These are phyloP conservation scores for Plasmodium malariae DNA, from an alignment of 169 alveolate species.

Conservation along the genomic window DNA sequence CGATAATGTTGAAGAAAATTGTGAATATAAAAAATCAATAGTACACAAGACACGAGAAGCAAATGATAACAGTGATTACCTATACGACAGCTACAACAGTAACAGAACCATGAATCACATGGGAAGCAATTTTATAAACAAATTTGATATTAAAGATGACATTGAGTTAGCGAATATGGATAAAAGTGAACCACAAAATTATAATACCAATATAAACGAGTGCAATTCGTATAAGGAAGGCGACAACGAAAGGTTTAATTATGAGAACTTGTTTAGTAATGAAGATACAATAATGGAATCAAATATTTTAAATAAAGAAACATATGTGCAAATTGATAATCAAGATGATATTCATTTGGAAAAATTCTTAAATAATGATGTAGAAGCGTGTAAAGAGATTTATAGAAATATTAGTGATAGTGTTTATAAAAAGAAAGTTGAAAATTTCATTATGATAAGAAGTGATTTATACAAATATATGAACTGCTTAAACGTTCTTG, in stretches of 20 bases:
- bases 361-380: slow-evolving; percentile 59
- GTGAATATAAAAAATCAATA: not conserved
- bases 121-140: slow-evolving; percentile 12
- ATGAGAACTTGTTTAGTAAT: not conserved
- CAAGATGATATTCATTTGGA: slow-evolving; percentile 65
- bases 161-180: not conserved
- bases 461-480: slow-evolving; percentile 70
- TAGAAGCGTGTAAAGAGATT: slow-evolving; percentile 35
- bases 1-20: not conserved
- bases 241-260: slow-evolving; percentile 8
- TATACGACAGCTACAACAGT: slow-evolving; percentile 4
- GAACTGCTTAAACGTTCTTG: slow-evolving; percentile 76
- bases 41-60: not conserved
- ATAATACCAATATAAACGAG: not conserved
- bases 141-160: not conserved
- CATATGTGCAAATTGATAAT: slow-evolving; percentile 71
- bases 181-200: not conserved
- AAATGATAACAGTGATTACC: not conserved
- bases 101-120: not conserved
- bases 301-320: slow-evolving; percentile 53
- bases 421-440: slow-evolving; percentile 70
- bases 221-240: not conserved
- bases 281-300: slow-evolving; percentile 27
- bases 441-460: slow-evolving; percentile 74
- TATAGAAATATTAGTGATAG: slow-evolving; percentile 74